phyloP scores from a whole-genome alignment of 2,329 filamentous ascomycete species.

The Didymella arachidicola region DNA sequence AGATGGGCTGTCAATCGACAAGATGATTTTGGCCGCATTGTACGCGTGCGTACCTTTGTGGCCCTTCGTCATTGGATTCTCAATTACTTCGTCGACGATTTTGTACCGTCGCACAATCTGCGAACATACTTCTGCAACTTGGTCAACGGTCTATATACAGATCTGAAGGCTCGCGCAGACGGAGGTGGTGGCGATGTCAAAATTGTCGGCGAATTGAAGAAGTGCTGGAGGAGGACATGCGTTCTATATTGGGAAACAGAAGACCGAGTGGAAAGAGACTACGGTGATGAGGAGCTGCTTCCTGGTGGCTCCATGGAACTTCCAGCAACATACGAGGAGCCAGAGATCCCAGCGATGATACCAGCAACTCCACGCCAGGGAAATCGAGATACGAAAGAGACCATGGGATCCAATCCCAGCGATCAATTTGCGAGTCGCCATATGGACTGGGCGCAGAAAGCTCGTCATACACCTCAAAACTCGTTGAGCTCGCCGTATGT shows the following conservation, averaged over 20 bases:
- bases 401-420: conserved; percentile 47
- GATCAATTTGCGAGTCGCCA: conserved; percentile 50
- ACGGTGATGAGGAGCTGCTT: conserved; percentile 71
- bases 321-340: conserved; percentile 36
- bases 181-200: conserved; percentile 74
- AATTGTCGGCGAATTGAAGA: conserved; percentile 92
- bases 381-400: conserved; percentile 43
- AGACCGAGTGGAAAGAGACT: conserved; percentile 66
- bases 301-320: conserved; percentile 74
- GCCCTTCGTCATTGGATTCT: conserved; percentile 96
- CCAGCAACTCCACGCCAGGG: conserved; percentile 38
- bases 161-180: conserved; percentile 60
- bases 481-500: conserved; percentile 48
- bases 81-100: conserved; percentile 97
- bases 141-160: conserved; percentile 70
- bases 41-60: conserved; percentile 95
- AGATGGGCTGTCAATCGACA: conserved; percentile 82
- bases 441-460: conserved; percentile 50
- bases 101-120: conserved; percentile 76
- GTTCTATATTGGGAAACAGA: conserved; percentile 85
- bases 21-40: conserved; percentile 88
- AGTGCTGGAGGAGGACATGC: conserved; percentile 94
- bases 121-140: conserved; percentile 80
- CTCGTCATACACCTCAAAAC: conserved; percentile 49
- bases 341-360: conserved; percentile 12